Evolutionary conservation across 2,329 filamentous ascomycete genomes (phyloP), one percentile per base, ranked within the genome.

Genomic region (Sporothrix dimorphospora): DNA sequence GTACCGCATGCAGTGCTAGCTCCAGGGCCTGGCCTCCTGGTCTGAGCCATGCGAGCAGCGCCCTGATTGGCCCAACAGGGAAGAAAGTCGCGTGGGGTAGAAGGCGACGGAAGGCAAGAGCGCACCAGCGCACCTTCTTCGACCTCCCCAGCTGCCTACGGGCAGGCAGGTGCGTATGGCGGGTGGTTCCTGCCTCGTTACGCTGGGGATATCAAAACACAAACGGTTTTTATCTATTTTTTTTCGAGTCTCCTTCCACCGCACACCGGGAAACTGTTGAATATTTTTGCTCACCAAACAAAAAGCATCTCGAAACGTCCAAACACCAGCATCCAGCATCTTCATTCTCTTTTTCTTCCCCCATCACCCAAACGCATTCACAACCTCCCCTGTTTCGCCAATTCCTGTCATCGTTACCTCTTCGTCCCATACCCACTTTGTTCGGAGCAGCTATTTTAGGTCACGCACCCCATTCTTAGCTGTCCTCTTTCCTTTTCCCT

Each of bases 71-170:
- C 72, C 69, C 57, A 65, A 70, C 14, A n/a, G 21, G 63, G 45
- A 49, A 42, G 59, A 61, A n/a, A 70, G 72, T 69, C 72, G 70
- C 68, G 73, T 74, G 73, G 73, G 73, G 73, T 74, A 74, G 72
- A 74, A 74, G 72, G 67, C 73, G 53, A 73, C 73, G 69, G 73
- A 74, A 74, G 65, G 45, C 65, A 67, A 67, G 65, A 67, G 45
- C 65, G 63, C 7, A 45, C 57, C 30, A 61, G 30, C 24, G 53
- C n/a, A 61, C 57, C n/a, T 61, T 61, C 57, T 63, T 40, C 34
- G 38, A 42, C 34, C 57, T 63, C 19, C 4, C 14, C 24, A 34
- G 14, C 34, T 57, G 34, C n/a, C 57, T 63, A 14, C 34, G 21
- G 34, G n/a, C 49, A 51, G 30, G 55, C 42, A 59, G 51, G 21